A percentile compares a stretch with the other conserved stretches of the same genome.
phyloP scores from a whole-genome alignment of 192 early-diverging fungal species.

The Chytriomyces sp. region DNA sequence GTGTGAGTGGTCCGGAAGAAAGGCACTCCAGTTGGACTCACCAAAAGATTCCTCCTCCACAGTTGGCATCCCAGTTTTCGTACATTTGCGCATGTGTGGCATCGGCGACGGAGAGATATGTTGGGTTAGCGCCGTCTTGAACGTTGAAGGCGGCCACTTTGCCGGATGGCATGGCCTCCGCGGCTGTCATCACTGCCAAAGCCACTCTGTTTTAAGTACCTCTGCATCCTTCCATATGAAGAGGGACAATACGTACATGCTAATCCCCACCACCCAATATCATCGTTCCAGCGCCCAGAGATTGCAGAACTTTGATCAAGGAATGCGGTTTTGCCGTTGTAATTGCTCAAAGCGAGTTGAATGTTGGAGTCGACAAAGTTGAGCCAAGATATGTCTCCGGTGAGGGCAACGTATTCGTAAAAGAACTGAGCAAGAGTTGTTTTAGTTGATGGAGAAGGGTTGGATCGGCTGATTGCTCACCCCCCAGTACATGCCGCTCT shows the following conservation, averaged over 20 bases:
- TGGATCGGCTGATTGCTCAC: too few species aligned
- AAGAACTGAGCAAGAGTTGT: neutral
- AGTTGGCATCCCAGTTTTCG: constrained; percentile 47
- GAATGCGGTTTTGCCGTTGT: constrained; percentile 22
- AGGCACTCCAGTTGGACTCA: neutral
- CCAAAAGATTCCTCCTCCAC: constrained; percentile 60
- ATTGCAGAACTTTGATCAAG: constrained; percentile 27
- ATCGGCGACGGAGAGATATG: constrained; percentile 37
- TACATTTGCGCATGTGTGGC: constrained; percentile 46
- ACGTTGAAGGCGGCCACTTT: constrained; percentile 9
- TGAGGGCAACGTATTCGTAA: constrained; percentile 24
- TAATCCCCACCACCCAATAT: constrained; percentile 56
- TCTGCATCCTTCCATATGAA: too few species aligned
- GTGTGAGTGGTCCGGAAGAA: neutral
- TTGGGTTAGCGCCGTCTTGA: constrained; percentile 4
- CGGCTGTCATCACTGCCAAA: constrained; percentile 31
- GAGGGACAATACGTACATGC: constrained; percentile 5
- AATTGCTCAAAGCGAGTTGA: constrained; percentile 17
- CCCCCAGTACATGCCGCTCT: neutral
- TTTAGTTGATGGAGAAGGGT: too few species aligned
- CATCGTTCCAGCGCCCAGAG: constrained; percentile 41
- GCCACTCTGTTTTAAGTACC: constrained; percentile 36
- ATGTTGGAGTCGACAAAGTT: constrained; percentile 25
- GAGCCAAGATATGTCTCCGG: constrained; percentile 26
- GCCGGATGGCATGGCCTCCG: constrained; percentile 18